Base-by-base conservation (phyloP, 2,329 filamentous ascomycete genomes). In the Mycosphaerella arachidis region DNA sequence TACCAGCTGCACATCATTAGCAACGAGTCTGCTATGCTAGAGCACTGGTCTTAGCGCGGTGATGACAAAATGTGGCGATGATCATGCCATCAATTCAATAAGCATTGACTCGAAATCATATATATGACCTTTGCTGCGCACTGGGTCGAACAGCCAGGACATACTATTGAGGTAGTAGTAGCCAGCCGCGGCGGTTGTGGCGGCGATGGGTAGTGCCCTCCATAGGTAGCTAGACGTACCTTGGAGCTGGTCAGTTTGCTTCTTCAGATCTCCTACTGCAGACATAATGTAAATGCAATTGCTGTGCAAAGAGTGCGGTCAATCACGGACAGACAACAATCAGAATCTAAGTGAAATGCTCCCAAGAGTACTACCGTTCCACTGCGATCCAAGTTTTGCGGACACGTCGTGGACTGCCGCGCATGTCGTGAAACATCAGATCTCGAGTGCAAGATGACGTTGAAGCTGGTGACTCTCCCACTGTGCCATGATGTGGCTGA, bases 191-290 rank as follows among this genome's bases (percentile, higher is more conserved):
- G 20, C 48, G 9, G 54, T 54, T 12, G 56, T 37, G 46, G 56
- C 56, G 31, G 53, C 56, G 24, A 51, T 27, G 12, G 57, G 57
- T 37, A 51, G 53, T 37, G 40, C 31, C 52, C 48, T 46, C 56
- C 43, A 59, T 12, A 57, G 48, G 57, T 53, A 58, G 45, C 45
- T 55, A 20, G 30, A 61, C 73, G 59, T 67, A 77, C 76, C 71
- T 70, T 77, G 72, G 40, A 77, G 70, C 20, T 72, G 72, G 61
- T 71, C 71, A 57, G 74, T 75, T 63, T 77, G 76, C 66, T 76
- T 71, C 68, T 77, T 77, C 50, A 77, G 66, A 20, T 76, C 68
- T 31, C 74, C 71, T 27, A 77, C 48, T 12, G 59, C 55, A 6
- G 55, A 58, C 45, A 62, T 62, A 18, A 5, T 56, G 50, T 35